phyloP scores from a whole-genome alignment of 2,329 filamentous ascomycete genomes.

The Lasiodiplodia hormozganensis region DNA sequence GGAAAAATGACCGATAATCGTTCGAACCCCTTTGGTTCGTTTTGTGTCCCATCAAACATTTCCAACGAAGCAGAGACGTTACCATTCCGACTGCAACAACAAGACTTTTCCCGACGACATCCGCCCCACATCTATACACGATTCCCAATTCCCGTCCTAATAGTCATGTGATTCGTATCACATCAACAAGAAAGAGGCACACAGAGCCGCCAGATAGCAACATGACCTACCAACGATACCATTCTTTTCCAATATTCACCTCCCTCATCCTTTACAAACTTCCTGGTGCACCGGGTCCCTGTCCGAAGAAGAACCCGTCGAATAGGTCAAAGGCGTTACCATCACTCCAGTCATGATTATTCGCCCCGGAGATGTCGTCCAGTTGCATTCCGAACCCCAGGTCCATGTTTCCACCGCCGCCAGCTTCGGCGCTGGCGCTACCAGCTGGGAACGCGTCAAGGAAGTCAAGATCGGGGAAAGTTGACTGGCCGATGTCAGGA shows the following conservation, averaged over 20 bases:
- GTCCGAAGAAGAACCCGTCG: constrained; percentile 76
- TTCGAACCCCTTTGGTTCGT: not conserved
- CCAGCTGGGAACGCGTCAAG: constrained; percentile 56
- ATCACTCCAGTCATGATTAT: constrained; percentile 64
- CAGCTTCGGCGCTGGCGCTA: constrained; percentile 9
- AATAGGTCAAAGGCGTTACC: constrained; percentile 60
- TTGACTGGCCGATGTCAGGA: constrained; percentile 40
- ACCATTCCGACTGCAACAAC: not conserved
- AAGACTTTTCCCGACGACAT: not conserved
- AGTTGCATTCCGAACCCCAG: constrained; percentile 61
- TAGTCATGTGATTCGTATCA: constrained; percentile 2
- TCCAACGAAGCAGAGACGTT: not conserved
- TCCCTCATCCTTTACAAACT: not conserved
- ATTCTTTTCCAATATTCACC: not conserved
- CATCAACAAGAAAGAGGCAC: not conserved
- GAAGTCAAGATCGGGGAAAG: constrained; percentile 61
- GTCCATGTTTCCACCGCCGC: constrained; percentile 59
- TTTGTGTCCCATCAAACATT: not conserved
- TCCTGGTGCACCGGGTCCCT: constrained; percentile 35
- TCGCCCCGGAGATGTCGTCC: constrained; percentile 40
- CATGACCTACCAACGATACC: not conserved
- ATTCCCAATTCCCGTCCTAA: not conserved
- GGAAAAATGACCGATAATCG: not conserved
- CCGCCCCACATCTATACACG: not conserved
- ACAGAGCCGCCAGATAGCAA: not conserved